Percentiles rank a stretch among this genome's conserved stretches.
Evolutionary conservation across 2,329 filamentous ascomycete species (phyloP).

Genomic region (Cordyceps tenuipes): DNA sequence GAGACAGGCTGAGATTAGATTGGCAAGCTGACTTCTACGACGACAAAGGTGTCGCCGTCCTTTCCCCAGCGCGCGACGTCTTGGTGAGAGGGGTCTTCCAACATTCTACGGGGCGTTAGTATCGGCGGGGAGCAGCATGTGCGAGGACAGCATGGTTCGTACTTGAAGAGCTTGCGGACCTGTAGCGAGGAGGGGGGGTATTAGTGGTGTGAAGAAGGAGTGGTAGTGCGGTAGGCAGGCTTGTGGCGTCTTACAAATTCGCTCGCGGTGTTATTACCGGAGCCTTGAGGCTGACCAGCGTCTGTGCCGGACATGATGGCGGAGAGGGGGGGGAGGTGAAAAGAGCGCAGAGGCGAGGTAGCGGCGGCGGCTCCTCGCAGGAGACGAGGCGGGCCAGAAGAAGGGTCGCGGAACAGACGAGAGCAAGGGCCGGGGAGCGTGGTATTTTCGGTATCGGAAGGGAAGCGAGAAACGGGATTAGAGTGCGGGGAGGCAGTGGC

Average conservation of each 20-base stretch:
- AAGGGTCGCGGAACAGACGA: neutral
- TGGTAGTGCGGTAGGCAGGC: too few species aligned
- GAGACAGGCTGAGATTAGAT: neutral
- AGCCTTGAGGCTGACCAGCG: constrained; percentile 26
- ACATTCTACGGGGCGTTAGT: constrained; percentile 58
- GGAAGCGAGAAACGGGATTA: neutral
- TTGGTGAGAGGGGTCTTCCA: constrained; percentile 89
- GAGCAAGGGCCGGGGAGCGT: neutral
- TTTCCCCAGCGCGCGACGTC: constrained; percentile 94
- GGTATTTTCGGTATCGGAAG: neutral
- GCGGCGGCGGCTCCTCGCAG: constrained; percentile 2
- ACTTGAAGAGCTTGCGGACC: constrained; percentile 99
- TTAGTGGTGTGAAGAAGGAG: constrained; percentile 1
- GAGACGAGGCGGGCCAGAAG: constrained; percentile 5
- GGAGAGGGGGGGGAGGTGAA: constrained; percentile 3
- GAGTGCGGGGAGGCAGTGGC: neutral
- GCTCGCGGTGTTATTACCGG: constrained; percentile 76
- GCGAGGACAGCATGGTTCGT: constrained; percentile 28
- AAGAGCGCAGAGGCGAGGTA: neutral
- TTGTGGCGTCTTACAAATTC: constrained; percentile 68
- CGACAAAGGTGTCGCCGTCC: constrained; percentile 91
- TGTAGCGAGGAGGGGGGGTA: constrained; percentile 35
- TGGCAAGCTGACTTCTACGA: constrained; percentile 66
- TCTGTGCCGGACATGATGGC: constrained; percentile 28
- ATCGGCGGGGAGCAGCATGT: constrained; percentile 6